Evolutionary conservation across 1,284 basidiomycete species (phyloP).

Genomic region (Mycena citricolor): DNA sequence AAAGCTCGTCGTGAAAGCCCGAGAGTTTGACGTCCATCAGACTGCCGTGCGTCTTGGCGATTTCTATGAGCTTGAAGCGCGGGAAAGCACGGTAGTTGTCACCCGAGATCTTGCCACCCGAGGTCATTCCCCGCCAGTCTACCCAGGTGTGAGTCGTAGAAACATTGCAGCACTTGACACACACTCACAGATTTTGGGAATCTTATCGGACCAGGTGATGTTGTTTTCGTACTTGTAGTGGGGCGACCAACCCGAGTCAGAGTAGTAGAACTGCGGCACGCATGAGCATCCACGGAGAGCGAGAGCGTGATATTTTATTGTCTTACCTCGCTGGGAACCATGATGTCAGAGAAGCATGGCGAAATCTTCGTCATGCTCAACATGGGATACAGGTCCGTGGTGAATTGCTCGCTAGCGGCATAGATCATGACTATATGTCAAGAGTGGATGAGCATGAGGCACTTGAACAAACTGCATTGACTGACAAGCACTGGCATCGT

Average conservation of each 20-base stretch:
- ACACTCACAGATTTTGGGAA: conserved; percentile 13
- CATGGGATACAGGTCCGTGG: conserved; percentile 20
- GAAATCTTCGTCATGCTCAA: conserved; percentile 23
- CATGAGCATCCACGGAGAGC: not conserved
- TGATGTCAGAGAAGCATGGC: conserved; percentile 21
- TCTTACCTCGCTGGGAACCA: conserved; percentile 22
- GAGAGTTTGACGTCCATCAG: conserved; percentile 20
- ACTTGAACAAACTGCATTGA: not conserved
- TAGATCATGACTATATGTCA: conserved; percentile 18
- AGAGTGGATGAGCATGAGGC: not conserved
- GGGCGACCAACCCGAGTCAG: conserved; percentile 16
- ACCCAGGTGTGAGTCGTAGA: not conserved
- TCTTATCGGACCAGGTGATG: conserved; percentile 18
- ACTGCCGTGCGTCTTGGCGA: conserved; percentile 15
- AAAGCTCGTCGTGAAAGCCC: conserved; percentile 19
- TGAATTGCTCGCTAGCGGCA: conserved; percentile 19
- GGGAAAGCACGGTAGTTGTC: conserved; percentile 23
- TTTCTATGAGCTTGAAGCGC: conserved; percentile 22
- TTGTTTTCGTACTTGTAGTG: conserved; percentile 15
- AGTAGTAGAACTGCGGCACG: conserved; percentile 18
- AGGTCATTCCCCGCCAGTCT: conserved; percentile 24
- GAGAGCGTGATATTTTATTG: not conserved
- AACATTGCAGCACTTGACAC: not conserved
- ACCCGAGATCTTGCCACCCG: conserved; percentile 18
- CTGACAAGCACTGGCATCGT: conserved; percentile 23